Conservation (phyloP, 2,329 filamentous ascomycete genomes). For the Acarospora socialis region DNA sequence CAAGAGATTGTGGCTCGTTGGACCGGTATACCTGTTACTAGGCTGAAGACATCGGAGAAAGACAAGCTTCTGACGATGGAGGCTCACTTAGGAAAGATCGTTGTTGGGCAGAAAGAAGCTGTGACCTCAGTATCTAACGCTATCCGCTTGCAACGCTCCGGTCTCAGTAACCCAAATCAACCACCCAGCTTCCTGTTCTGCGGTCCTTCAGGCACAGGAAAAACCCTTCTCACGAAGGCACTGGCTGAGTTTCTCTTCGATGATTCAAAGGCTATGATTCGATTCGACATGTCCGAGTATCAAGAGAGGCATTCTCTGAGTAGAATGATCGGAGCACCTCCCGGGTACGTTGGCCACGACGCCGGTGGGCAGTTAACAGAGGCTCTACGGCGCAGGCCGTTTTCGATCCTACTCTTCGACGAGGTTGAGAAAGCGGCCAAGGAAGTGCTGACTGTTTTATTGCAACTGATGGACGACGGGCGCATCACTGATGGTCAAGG, state of each 20-base stretch:
- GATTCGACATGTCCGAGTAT: slow-evolving; percentile 99
- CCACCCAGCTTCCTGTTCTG: slow-evolving; percentile 98
- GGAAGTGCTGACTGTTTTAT: slow-evolving; percentile 85
- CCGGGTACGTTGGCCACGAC: slow-evolving; percentile 93
- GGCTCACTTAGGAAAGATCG: slow-evolving; percentile 63
- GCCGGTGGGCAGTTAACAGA: slow-evolving; percentile 92
- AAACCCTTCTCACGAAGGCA: slow-evolving; percentile 92
- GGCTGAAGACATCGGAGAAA: slow-evolving; percentile 88
- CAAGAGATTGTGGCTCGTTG: slow-evolving; percentile 95
- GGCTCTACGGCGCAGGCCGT: slow-evolving; percentile 80
- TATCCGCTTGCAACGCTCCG: slow-evolving; percentile 87
- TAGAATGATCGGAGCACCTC: slow-evolving; percentile 94
- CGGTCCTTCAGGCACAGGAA: slow-evolving; percentile 94
- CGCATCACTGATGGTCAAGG: slow-evolving; percentile 98
- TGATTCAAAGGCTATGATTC: slow-evolving; percentile 92
- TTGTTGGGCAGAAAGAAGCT: slow-evolving; percentile 89
- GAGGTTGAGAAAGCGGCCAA: slow-evolving; percentile 98
- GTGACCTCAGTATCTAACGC: slow-evolving; percentile 88
- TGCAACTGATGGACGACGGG: slow-evolving; percentile 99
- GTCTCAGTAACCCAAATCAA: slow-evolving; percentile 88
- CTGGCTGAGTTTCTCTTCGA: slow-evolving; percentile 97
- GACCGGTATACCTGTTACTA: slow-evolving; percentile 96
- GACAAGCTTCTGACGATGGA: slow-evolving; percentile 99
- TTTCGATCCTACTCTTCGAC: slow-evolving; percentile 95
- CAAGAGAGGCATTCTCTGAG: slow-evolving; percentile 92